Evolutionary conservation across 129 eudicot species (phyloP).

Genomic region (Kitagawia praeruptora): DNA sequence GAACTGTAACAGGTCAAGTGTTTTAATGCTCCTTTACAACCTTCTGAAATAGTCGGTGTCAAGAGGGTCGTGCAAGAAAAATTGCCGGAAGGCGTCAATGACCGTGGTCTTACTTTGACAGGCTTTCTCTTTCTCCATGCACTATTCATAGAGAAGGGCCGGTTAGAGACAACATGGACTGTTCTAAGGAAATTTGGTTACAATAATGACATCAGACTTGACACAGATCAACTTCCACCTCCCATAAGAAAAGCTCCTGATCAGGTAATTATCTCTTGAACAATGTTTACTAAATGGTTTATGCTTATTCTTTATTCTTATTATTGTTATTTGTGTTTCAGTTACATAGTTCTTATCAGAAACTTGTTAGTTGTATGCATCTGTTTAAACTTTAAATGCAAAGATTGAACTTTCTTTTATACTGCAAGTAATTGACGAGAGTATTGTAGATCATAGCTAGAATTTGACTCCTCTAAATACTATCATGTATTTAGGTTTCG

Average conservation of each 20-base stretch:
- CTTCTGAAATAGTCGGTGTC: constrained; percentile 88
- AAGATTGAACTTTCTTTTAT: not conserved
- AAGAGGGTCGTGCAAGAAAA: constrained; percentile 98
- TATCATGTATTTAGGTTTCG: too few relatives aligned
- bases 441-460: not conserved
- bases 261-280: constrained; percentile 43
- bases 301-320: not conserved
- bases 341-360: not conserved
- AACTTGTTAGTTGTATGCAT: not conserved
- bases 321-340: not conserved
- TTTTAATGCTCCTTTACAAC: constrained; percentile 95
- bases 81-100: constrained; percentile 81
- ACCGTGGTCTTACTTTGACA: constrained; percentile 78
- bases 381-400: not conserved
- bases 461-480: not conserved
- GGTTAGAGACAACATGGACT: constrained; percentile 97
- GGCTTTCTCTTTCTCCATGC: constrained; percentile 97
- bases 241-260: constrained; percentile 69
- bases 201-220: constrained; percentile 78
- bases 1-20: constrained; percentile 68
- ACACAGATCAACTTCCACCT: constrained; percentile 68
- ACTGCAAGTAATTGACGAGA: not conserved
- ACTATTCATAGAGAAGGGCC: constrained; percentile 87
- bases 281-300: not conserved
- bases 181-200: constrained; percentile 94